A percentile compares a stretch with the other conserved stretches of the same genome.
Conservation (phyloP, 2,329 filamentous ascomycete genomes). For the Penicillium sp. region DNA sequence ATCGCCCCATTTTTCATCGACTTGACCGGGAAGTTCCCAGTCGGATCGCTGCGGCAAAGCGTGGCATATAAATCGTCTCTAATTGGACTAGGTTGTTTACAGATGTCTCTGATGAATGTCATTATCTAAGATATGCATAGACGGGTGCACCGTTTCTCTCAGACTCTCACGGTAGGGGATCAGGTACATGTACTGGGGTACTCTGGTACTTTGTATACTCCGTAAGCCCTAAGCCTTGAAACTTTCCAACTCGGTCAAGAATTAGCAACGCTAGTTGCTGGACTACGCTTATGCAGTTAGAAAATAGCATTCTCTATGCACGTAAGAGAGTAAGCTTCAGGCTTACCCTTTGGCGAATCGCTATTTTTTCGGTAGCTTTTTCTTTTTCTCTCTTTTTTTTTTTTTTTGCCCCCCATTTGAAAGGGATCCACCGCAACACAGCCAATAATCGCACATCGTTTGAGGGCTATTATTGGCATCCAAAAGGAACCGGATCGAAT, state of each 20-base stretch:
- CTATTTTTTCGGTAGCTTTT: not conserved
- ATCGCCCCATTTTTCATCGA: not conserved
- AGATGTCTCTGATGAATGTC: not conserved
- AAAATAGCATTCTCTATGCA: not conserved
- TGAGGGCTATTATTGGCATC: conserved; percentile 24
- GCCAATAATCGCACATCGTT: conserved; percentile 10
- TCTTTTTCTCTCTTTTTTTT: no score
- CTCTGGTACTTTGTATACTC: no score
- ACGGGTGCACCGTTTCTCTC: not conserved
- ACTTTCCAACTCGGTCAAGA: no score
- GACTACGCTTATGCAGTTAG: no score
- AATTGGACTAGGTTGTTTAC: conserved; percentile 5
- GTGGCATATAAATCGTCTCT: conserved; percentile 4
- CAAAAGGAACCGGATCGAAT: conserved; percentile 19
- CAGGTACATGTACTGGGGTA: not conserved
- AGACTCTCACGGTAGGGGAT: not conserved
- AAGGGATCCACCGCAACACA: conserved; percentile 10
- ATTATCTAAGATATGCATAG: not conserved
- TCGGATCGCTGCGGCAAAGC: conserved; percentile 10
- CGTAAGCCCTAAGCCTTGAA: no score
- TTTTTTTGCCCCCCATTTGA: no score
- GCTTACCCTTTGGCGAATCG: not conserved
- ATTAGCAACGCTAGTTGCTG: no score
- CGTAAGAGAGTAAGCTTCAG: not conserved
- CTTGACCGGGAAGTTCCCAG: conserved; percentile 3